Evolutionary conservation across 768 basidiomycete genomes (phyloP).

Genomic region (Suillus plorans): DNA sequence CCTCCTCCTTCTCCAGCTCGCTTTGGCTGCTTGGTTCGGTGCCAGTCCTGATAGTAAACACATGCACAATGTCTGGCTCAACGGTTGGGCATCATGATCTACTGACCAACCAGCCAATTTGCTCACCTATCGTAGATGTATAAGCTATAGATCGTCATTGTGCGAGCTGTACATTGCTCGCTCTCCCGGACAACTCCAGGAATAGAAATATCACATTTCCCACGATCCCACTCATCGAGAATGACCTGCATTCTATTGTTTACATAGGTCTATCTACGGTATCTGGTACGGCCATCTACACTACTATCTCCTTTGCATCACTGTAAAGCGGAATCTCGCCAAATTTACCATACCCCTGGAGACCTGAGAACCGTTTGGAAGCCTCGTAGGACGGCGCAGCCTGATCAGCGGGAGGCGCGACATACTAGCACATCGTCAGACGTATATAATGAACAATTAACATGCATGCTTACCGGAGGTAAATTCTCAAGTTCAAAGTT

Average conservation of each 20-base stretch:
- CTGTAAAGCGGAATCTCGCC: slow-evolving; percentile 43
- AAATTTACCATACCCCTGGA: slow-evolving; percentile 29
- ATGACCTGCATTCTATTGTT: slow-evolving; percentile 3
- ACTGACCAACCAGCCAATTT: neutral
- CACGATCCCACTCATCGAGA: neutral
- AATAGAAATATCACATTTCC: neutral
- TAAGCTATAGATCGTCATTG: slow-evolving; percentile 87
- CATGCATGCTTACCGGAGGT: slow-evolving; percentile 38
- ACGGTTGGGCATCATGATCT: slow-evolving; percentile 9
- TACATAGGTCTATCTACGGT: neutral
- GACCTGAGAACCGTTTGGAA: slow-evolving; percentile 29
- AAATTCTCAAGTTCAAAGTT: slow-evolving; percentile 42
- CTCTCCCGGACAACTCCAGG: no score
- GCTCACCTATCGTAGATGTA: slow-evolving; percentile 90
- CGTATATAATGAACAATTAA: neutral
- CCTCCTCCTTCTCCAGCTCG: slow-evolving; percentile 65
- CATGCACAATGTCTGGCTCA: slow-evolving; percentile 78
- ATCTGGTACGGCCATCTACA: slow-evolving; percentile 1
- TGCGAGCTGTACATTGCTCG: neutral
- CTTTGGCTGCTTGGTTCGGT: slow-evolving; percentile 72
- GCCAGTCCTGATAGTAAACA: slow-evolving; percentile 96
- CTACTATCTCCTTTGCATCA: slow-evolving; percentile 31
- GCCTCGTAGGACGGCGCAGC: slow-evolving; percentile 30
- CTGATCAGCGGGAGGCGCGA: slow-evolving; percentile 37
- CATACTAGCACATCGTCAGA: slow-evolving; percentile 28